phyloP scores from a whole-genome alignment of 345 rosid species.

The Salix brachista region DNA sequence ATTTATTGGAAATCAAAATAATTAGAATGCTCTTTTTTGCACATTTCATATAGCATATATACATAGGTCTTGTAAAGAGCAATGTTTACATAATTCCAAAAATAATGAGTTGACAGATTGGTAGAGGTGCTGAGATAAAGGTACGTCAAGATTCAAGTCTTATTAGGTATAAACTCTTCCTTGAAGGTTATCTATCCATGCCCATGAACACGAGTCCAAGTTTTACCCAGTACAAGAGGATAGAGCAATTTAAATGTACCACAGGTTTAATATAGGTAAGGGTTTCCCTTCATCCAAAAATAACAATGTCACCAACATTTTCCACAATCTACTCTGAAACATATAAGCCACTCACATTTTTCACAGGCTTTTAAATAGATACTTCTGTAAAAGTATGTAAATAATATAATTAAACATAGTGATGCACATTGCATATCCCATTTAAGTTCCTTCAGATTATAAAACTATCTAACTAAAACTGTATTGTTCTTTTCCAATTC shows the following conservation, averaged over 20 bases:
- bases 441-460: not conserved
- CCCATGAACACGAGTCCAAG: not conserved
- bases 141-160: not conserved
- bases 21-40: not conserved
- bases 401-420: not conserved
- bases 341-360: not conserved
- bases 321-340: not conserved
- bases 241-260: not conserved
- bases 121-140: not conserved
- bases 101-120: not conserved
- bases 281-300: not conserved
- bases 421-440: not conserved
- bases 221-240: not conserved
- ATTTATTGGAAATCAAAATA: not conserved
- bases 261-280: not conserved
- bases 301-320: not conserved
- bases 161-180: not conserved
- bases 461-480: not conserved
- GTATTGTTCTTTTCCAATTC: not conserved
- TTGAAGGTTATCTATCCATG: not conserved
- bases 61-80: not conserved
- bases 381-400: not conserved
- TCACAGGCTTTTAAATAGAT: not conserved
- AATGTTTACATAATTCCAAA: not conserved
- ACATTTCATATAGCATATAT: not conserved